Percentiles rank a stretch among this genome's conserved stretches.
Evolutionary conservation across 768 basidiomycete species (phyloP).

Genomic region (Pluteus cervinus): DNA sequence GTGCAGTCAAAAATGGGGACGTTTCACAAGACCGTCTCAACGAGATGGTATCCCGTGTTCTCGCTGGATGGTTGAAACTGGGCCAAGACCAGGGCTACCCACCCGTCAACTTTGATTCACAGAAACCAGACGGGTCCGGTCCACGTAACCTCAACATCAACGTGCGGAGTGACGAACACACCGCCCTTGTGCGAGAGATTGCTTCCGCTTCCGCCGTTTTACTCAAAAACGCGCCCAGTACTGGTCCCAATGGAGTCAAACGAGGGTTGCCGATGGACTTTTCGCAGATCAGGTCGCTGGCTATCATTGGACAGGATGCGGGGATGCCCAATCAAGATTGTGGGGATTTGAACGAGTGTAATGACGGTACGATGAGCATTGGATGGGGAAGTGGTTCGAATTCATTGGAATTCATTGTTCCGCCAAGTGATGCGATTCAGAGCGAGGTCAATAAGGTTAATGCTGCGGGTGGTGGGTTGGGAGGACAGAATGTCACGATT

Average conservation of each 20-base stretch:
- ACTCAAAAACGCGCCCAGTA: conserved; percentile 54
- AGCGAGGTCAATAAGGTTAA: too few relatives aligned
- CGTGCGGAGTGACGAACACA: conserved; percentile 38
- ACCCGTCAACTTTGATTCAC: conserved; percentile 38
- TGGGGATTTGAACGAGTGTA: conserved; percentile 45
- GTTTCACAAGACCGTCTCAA: conserved; percentile 30
- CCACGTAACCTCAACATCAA: conserved; percentile 35
- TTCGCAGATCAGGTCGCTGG: conserved; percentile 46
- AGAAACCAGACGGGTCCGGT: conserved; percentile 39
- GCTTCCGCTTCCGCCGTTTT: conserved; percentile 62
- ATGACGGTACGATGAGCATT: conserved; percentile 55
- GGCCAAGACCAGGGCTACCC: conserved; percentile 48
- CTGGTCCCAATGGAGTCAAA: conserved; percentile 24
- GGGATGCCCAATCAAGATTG: conserved; percentile 41
- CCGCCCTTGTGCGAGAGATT: conserved; percentile 52
- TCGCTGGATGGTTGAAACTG: conserved; percentile 40
- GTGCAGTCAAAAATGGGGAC: conserved; percentile 26
- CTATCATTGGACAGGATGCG: conserved; percentile 56
- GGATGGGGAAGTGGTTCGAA: conserved; percentile 52
- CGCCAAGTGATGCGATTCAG: conserved; percentile 41
- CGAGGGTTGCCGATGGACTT: conserved; percentile 40
- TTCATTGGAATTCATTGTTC: conserved; percentile 36
- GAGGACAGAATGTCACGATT: conserved; percentile 32
- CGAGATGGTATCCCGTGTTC: conserved; percentile 40
- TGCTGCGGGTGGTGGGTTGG: too few relatives aligned